Evolutionary conservation across 192 early-diverging fungal species (phyloP).

Genomic region (Radiomyces spectabilis): DNA sequence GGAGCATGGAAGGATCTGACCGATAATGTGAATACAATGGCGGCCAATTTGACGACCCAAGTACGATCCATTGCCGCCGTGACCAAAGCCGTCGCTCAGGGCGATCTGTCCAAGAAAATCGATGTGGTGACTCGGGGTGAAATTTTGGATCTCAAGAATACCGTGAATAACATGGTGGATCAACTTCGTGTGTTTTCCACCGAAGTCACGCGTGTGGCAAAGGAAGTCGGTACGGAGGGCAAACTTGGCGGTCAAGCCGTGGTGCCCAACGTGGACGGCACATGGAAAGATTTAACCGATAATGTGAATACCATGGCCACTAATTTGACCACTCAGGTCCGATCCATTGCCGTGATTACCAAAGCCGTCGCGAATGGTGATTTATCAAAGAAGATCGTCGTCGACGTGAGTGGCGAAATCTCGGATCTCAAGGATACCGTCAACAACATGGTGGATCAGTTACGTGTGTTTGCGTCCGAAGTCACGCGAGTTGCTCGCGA

Average conservation of each 20-base stretch:
- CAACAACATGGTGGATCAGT: conserved; percentile 56
- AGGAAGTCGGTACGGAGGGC: no score
- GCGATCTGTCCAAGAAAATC: conserved; percentile 56
- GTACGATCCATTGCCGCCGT: conserved; percentile 65
- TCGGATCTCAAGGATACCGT: conserved; percentile 50
- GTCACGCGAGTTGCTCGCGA: conserved; percentile 49
- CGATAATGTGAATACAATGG: conserved; percentile 48
- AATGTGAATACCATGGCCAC: conserved; percentile 50
- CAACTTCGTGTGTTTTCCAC: conserved; percentile 37
- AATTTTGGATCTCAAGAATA: conserved; percentile 55
- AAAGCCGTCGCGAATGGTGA: no score
- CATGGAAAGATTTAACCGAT: no score
- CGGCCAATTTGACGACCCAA: conserved; percentile 45
- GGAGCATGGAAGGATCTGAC: conserved; percentile 44
- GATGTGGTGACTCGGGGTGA: conserved; percentile 58
- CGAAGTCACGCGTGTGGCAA: conserved; percentile 16
- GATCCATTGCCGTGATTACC: no score
- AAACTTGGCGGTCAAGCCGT: no score
- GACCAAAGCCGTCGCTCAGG: conserved; percentile 52
- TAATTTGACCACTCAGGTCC: conserved; percentile 41
- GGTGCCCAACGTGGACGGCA: no score
- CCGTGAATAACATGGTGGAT: conserved; percentile 62
- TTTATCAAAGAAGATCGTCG: conserved; percentile 39
- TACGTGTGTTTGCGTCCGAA: conserved; percentile 49
- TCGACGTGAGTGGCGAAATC: conserved; percentile 45